A percentile compares a stretch with the other conserved stretches of the same genome.
Conservation (phyloP, 1,139 yeast genomes). For the Yamadazyma oceani region DNA sequence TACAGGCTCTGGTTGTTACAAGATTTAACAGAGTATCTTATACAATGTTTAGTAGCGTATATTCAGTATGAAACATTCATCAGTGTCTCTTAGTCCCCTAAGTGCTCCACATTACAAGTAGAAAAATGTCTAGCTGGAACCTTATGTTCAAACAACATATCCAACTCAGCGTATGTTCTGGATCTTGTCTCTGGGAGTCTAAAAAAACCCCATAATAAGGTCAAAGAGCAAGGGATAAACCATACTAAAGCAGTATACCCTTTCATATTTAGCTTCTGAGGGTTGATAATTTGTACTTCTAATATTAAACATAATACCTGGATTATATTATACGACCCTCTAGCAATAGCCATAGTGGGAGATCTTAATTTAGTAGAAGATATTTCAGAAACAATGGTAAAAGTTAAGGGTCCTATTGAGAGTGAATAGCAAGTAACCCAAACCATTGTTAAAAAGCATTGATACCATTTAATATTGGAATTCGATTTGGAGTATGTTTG, state of each 20-base stretch:
- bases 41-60: neutral
- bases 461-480: constrained; percentile 18
- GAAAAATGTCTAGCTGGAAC: constrained; percentile 18
- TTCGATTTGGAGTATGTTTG: constrained; percentile 21
- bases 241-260: constrained; percentile 25
- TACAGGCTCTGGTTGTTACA: no score
- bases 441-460: constrained; percentile 18
- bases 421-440: constrained; percentile 22
- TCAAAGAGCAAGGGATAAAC: constrained; percentile 36
- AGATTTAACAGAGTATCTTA: no score
- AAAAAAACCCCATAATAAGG: constrained; percentile 20
- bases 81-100: no score
- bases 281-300: constrained; percentile 23
- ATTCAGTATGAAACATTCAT: no score
- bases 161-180: constrained; percentile 23
- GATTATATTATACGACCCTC: constrained; percentile 18
- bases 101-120: neutral
- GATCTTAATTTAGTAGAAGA: constrained; percentile 22
- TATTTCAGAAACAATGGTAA: constrained; percentile 21
- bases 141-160: constrained; percentile 17
- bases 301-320: constrained; percentile 17
- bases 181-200: constrained; percentile 23
- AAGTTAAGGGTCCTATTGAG: constrained; percentile 24
- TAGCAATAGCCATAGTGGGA: constrained; percentile 22
- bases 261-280: constrained; percentile 18